phyloP scores from a whole-genome alignment of 371 early-diverging fungal genomes.

The Conidiobolus incongruus region DNA sequence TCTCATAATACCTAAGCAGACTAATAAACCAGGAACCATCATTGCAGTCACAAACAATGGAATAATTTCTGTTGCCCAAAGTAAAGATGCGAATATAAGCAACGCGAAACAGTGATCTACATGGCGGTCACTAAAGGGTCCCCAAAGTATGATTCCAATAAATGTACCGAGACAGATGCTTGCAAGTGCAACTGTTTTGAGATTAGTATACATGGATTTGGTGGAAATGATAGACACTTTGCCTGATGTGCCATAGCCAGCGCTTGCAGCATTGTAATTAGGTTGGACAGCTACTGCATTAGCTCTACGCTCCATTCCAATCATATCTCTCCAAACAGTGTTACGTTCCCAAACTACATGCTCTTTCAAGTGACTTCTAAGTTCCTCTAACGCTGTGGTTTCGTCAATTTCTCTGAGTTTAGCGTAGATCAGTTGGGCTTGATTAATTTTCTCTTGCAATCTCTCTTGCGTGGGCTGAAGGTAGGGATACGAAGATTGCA shows the following conservation, averaged over 20 bases:
- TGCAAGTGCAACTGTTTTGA: too few species aligned
- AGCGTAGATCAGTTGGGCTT: constrained; percentile 29
- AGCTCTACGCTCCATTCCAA: constrained; percentile 66
- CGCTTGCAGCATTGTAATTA: background rate
- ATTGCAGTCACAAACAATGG: constrained; percentile 86
- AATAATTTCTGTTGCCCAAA: constrained; percentile 82
- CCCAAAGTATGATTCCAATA: constrained; percentile 16
- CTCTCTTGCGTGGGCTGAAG: constrained; percentile 21
- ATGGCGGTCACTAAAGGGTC: constrained; percentile 31
- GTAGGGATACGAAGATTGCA: constrained; percentile 39
- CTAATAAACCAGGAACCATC: constrained; percentile 68
- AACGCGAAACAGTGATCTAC: constrained; percentile 67
- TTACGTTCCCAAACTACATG: constrained; percentile 89
- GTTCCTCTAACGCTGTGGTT: constrained; percentile 39
- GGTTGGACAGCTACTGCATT: constrained; percentile 33
- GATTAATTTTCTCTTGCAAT: constrained; percentile 33
- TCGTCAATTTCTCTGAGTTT: constrained; percentile 20
- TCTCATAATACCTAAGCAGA: constrained; percentile 61
- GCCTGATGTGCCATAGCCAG: constrained; percentile 4
- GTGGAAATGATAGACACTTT: constrained; percentile 5
- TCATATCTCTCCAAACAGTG: constrained; percentile 94
- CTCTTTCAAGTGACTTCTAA: constrained; percentile 64
- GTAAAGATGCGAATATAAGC: constrained; percentile 56
- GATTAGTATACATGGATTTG: constrained; percentile 12
- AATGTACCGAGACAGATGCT: constrained; percentile 28